Conservation (phyloP, 2,329 filamentous ascomycete genomes). For the Botrytis squamosa region DNA sequence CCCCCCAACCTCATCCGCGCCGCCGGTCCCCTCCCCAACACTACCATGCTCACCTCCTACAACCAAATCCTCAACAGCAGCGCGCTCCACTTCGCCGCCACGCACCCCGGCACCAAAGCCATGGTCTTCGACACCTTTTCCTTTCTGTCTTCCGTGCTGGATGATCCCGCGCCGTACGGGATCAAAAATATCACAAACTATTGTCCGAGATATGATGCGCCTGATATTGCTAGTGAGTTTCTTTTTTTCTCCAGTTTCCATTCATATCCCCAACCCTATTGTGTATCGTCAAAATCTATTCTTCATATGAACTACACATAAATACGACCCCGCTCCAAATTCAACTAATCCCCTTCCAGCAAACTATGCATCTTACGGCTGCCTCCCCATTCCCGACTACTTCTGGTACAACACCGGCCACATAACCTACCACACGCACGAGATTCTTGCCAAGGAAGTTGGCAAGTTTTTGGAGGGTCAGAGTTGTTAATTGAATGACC, state of each 20-base stretch:
- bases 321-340: not conserved
- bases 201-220: conserved; percentile 47
- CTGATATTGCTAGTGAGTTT: conserved; percentile 42
- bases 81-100: conserved; percentile 25
- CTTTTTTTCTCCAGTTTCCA: not conserved
- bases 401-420: conserved; percentile 51
- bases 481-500: not conserved
- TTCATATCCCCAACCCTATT: not conserved
- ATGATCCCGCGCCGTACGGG: conserved; percentile 43
- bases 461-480: conserved; percentile 27
- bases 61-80: conserved; percentile 41
- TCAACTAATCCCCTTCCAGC: conserved; percentile 19
- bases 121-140: conserved; percentile 47
- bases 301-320: not conserved
- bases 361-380: conserved; percentile 47
- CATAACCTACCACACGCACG: conserved; percentile 45
- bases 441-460: conserved; percentile 40
- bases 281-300: not conserved
- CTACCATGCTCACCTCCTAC: conserved; percentile 47
- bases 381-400: conserved; percentile 45
- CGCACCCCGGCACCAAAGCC: conserved; percentile 40
- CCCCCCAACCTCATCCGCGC: conserved; percentile 35
- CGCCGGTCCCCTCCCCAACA: conserved; percentile 44
- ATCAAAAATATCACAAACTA: conserved; percentile 48
- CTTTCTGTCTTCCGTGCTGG: conserved; percentile 45